Evolutionary conservation across 2,329 filamentous ascomycete genomes (phyloP), one percentile per base, ranked within the genome.

Genomic region (Sphaerulina vaccinii): DNA sequence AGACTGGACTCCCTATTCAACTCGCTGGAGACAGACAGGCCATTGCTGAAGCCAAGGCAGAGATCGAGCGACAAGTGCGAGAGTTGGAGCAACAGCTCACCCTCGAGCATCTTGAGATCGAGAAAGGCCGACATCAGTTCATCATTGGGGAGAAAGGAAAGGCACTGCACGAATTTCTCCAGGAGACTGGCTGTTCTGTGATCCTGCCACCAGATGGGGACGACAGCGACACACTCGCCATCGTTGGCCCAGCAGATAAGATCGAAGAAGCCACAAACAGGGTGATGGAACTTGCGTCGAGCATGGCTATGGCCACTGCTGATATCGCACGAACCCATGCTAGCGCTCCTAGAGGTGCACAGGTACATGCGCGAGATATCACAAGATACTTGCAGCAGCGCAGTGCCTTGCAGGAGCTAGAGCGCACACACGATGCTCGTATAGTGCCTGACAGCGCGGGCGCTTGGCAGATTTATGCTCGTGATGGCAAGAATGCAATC

Each of bases 61-160:
- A 88, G 64, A 87, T 97, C 59, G 90, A 96, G 71, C 83, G 84
- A 42, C 82, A 86, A 52, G 89, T 85, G 5, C 82, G 86, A 55
- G 81, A 92, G 65, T 80, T 99, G 18, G 84, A 86, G 60, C 82
- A 83, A 53, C 83, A 88, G 67, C 77, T 97, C 43, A 82, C 86
- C 36, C 76, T 93, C 42, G 84, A 93, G 62, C 86, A 95, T 70
- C 76, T 90, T 36, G 82, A 86, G 5, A 89, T 97, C 62, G 87
- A 92, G 70, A 86, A 86, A 56, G 90, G 89, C 42, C 85, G 90
- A 45, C 93, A 97, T 69, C 91, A 95, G 69, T 97, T 96, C 76
- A 93, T 99, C 66, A 85, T 96, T 57, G 92, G 92, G 45, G 85
- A 92, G 56, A 82, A 85, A 56, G 90, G 88, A 55, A 81, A 88